Evolutionary conservation across 1,284 basidiomycete genomes (phyloP).

Genomic region (Blastosporella zonata): DNA sequence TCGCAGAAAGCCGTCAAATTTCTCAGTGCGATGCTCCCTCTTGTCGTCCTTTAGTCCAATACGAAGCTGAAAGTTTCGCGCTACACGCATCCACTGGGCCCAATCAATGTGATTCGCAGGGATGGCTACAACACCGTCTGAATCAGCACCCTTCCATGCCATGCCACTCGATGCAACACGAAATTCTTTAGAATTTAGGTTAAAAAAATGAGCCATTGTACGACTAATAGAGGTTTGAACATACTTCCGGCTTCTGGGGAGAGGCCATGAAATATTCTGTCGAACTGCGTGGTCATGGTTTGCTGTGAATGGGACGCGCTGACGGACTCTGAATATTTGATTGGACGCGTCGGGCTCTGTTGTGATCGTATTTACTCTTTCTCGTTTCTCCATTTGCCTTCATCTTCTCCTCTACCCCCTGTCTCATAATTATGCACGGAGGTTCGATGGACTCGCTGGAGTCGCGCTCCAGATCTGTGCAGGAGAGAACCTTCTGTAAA

Average conservation of each 20-base stretch:
- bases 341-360: constrained; percentile 28
- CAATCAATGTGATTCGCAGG: constrained; percentile 78
- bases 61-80: constrained; percentile 87
- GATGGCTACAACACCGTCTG: constrained; percentile 65
- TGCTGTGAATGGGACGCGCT: constrained; percentile 30
- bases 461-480: constrained; percentile 62
- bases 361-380: constrained; percentile 35
- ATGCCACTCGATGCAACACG: constrained; percentile 86
- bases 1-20: constrained; percentile 92
- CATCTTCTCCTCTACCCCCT: constrained; percentile 6
- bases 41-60: constrained; percentile 51
- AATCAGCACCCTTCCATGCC: constrained; percentile 85
- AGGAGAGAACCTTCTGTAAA: constrained; percentile 85
- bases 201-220: constrained; percentile 13
- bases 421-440: constrained; percentile 6
- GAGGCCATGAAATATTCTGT: constrained; percentile 77
- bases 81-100: constrained; percentile 90
- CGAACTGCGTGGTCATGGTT: constrained; percentile 74
- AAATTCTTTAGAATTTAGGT: constrained; percentile 57
- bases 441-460: constrained; percentile 53
- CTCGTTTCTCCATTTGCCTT: constrained; percentile 21
- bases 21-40: constrained; percentile 73
- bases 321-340: constrained; percentile 41
- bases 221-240: constrained; percentile 28
- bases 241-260: constrained; percentile 77